Percentiles rank a stretch among this genome's conserved stretches.
These are phyloP conservation scores for Trichosporon coremiiforme DNA, from an alignment of 1,284 basidiomycete genomes.

Conservation along the genomic window DNA sequence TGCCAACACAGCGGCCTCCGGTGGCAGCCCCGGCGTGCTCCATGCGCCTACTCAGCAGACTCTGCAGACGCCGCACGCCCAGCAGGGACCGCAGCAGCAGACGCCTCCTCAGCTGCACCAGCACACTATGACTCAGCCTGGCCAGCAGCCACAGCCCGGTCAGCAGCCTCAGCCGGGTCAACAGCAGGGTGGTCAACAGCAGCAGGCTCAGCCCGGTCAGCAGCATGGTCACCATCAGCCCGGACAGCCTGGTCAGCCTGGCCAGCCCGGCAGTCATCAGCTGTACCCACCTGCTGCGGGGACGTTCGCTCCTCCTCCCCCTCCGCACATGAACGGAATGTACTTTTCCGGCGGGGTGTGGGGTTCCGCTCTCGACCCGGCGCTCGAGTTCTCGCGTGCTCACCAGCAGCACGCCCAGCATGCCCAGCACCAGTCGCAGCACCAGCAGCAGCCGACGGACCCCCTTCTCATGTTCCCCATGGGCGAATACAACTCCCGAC, in stretches of 20 bases:
- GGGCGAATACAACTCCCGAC: not conserved
- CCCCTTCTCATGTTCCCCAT: slow-evolving; percentile 2
- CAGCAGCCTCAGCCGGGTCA: not conserved
- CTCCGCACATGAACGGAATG: slow-evolving; percentile 15
- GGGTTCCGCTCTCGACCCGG: not conserved
- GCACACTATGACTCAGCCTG: not conserved
- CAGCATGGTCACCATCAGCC: not conserved
- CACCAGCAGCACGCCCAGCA: slow-evolving; percentile 6
- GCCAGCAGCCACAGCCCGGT: not conserved
- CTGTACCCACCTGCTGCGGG: not conserved
- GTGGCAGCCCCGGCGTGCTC: not conserved
- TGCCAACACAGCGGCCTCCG: not conserved
- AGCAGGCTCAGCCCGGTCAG: not conserved
- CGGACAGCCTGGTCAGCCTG: too few relatives aligned
- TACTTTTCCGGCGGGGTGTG: slow-evolving; percentile 6
- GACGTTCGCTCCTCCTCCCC: not conserved
- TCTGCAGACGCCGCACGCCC: not conserved
- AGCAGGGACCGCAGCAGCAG: not conserved
- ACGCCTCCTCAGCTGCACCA: not conserved
- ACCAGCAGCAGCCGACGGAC: not conserved
- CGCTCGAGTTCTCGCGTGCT: slow-evolving; percentile 4
- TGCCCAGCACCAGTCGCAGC: not conserved
- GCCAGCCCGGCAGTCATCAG: not conserved
- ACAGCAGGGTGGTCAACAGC: not conserved
- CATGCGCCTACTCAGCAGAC: not conserved